phyloP scores from a whole-genome alignment of 2,329 filamentous ascomycete species.

The Penicillium sp. region DNA sequence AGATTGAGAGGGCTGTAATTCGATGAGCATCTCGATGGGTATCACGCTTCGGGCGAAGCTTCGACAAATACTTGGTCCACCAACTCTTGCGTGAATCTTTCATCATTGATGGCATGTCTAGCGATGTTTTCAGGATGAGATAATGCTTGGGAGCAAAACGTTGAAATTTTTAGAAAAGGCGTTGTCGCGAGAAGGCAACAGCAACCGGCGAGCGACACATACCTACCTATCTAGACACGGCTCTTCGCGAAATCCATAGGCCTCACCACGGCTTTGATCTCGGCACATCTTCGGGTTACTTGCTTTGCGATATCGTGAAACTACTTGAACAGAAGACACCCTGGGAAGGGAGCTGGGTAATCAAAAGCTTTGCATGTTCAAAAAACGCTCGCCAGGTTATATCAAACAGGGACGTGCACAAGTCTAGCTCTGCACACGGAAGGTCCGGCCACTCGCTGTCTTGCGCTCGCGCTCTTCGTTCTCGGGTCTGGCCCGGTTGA shows the following conservation, averaged over 20 bases:
- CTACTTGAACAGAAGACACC: not conserved
- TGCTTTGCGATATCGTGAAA: not conserved
- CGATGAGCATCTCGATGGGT: not conserved
- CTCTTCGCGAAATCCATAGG: too few species aligned
- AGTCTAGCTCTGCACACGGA: constrained; percentile 60
- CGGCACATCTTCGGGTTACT: too few species aligned
- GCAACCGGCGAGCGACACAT: too few species aligned
- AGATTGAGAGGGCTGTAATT: not conserved
- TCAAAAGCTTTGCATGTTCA: constrained; percentile 20
- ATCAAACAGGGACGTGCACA: constrained; percentile 22
- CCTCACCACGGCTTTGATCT: too few species aligned
- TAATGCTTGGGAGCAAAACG: too few species aligned
- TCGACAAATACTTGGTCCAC: not conserved
- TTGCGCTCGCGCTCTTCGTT: constrained; percentile 97
- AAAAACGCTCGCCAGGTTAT: constrained; percentile 23
- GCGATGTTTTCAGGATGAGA: not conserved
- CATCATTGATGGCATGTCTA: not conserved
- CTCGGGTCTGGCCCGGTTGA: constrained; percentile 91
- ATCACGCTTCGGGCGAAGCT: not conserved
- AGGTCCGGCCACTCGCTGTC: constrained; percentile 93
- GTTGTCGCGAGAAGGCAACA: too few species aligned
- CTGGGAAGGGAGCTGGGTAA: not conserved
- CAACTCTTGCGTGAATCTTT: not conserved
- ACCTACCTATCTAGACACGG: too few species aligned
- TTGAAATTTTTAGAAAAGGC: too few species aligned